A percentile compares a stretch with the other conserved stretches of the same genome.
Conservation (phyloP, 192 early-diverging fungal genomes). For the Coemansia sp. region DNA sequence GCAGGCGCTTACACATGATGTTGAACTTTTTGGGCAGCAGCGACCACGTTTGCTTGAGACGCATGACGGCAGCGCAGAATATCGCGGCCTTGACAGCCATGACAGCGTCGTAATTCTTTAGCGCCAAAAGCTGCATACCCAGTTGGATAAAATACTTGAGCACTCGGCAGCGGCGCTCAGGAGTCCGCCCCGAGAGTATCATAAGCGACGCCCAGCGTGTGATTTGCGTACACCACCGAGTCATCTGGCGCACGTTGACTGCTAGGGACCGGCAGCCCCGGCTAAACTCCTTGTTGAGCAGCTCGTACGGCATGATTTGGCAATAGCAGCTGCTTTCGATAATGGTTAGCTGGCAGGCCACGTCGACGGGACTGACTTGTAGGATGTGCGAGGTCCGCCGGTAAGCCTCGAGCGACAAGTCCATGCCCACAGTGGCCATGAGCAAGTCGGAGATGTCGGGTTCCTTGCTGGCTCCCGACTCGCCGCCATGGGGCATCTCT, state of each 20-base stretch:
- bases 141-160: conserved; percentile 82
- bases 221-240: conserved; percentile 66
- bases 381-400: conserved; percentile 59
- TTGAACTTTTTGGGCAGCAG: conserved; percentile 64
- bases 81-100: conserved; percentile 79
- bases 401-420: conserved; percentile 55
- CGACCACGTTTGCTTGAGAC: conserved; percentile 70
- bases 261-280: conserved; percentile 54
- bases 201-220: conserved; percentile 73
- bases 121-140: conserved; percentile 54
- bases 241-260: conserved; percentile 71
- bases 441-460: conserved; percentile 49
- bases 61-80: conserved; percentile 65
- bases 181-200: conserved; percentile 69
- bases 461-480: conserved; percentile 14
- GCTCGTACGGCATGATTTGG: conserved; percentile 69
- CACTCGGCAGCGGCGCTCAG: conserved; percentile 62
- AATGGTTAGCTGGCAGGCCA: conserved; percentile 84
- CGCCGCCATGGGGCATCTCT: not conserved
- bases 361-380: conserved; percentile 74
- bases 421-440: conserved; percentile 49
- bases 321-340: conserved; percentile 66
- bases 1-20: conserved; percentile 59
- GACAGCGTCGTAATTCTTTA: conserved; percentile 69
- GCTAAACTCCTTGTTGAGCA: conserved; percentile 64